A percentile compares a stretch with the other conserved stretches of the same genome.
These are phyloP conservation scores for Diatrype stigma DNA, from an alignment of 2,329 filamentous ascomycete genomes.

Conservation along the genomic window DNA sequence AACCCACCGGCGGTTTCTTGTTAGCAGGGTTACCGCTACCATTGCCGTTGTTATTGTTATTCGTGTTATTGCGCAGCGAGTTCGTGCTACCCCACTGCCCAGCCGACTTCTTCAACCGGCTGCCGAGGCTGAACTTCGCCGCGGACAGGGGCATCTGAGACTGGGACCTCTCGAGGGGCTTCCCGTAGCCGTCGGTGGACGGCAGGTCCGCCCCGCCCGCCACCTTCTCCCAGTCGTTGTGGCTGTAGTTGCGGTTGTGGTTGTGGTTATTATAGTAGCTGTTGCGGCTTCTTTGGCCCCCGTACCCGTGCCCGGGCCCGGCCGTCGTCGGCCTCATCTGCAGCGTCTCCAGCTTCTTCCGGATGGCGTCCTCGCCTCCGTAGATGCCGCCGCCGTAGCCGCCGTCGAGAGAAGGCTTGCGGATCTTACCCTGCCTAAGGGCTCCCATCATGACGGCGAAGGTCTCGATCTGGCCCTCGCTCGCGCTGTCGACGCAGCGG, in stretches of 20 bases:
- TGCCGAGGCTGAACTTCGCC: constrained; percentile 46
- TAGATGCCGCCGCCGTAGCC: not conserved
- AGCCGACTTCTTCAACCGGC: constrained; percentile 45
- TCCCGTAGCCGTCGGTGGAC: constrained; percentile 24
- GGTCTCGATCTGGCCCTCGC: constrained; percentile 54
- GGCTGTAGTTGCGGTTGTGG: not conserved
- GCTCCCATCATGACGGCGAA: constrained; percentile 54
- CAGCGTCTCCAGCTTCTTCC: too few species aligned
- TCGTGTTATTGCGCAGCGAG: constrained; percentile 27
- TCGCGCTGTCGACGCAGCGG: constrained; percentile 54
- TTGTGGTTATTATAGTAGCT: not conserved
- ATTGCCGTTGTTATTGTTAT: constrained; percentile 2
- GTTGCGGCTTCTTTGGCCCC: not conserved
- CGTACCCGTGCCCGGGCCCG: not conserved
- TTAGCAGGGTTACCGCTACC: too few species aligned
- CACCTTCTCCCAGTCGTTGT: constrained; percentile 35
- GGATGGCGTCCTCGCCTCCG: too few species aligned
- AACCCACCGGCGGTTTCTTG: too few species aligned
- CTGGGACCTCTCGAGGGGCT: constrained; percentile 19
- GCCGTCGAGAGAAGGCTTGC: constrained; percentile 19
- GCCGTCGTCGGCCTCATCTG: not conserved
- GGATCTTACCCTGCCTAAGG: constrained; percentile 31
- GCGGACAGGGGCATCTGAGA: constrained; percentile 32
- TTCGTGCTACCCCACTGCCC: constrained; percentile 43
- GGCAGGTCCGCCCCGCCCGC: constrained; percentile 21